These are phyloP conservation scores for Phytophthora melonis DNA, from an alignment of 352 stramenopile genomes.

Conservation along the genomic window DNA sequence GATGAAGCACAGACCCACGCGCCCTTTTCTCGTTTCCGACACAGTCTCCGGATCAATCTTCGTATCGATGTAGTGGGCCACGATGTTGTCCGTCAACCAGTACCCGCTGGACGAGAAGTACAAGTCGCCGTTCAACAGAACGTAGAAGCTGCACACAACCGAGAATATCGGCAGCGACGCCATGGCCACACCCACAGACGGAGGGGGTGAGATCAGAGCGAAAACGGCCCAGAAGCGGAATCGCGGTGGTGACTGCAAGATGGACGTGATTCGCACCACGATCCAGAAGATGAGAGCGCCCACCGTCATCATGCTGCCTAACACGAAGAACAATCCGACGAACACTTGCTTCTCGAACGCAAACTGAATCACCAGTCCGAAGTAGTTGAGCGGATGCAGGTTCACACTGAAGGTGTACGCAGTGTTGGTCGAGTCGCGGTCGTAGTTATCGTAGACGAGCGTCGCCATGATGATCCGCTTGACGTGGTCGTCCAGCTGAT, in stretches of 20 bases:
- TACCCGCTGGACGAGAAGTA: constrained; percentile 60
- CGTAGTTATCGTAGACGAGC: constrained; percentile 94
- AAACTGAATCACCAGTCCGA: constrained; percentile 97
- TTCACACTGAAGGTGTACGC: constrained; percentile 94
- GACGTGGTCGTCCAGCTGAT: constrained; percentile 90
- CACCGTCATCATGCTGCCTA: constrained; percentile 89
- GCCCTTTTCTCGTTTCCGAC: constrained; percentile 75
- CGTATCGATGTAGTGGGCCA: constrained; percentile 89
- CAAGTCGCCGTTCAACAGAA: constrained; percentile 70
- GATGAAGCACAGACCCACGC: constrained; percentile 95
- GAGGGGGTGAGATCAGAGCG: constrained; percentile 90
- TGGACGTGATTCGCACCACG: constrained; percentile 91
- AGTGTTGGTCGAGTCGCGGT: constrained; percentile 87
- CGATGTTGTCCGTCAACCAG: constrained; percentile 82
- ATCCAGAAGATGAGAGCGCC: constrained; percentile 91
- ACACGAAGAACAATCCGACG: constrained; percentile 93
- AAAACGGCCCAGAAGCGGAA: constrained; percentile 95
- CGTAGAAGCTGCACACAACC: constrained; percentile 73
- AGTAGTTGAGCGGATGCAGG: constrained; percentile 95
- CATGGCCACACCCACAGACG: constrained; percentile 90
- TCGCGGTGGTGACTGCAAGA: constrained; percentile 90
- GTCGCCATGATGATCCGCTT: constrained; percentile 95
- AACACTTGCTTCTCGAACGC: constrained; percentile 95
- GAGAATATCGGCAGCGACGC: constrained; percentile 87
- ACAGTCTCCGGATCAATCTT: constrained; percentile 85